These are phyloP conservation scores for Spergularia bocconei DNA, from an alignment of 148 eudicot species.

Conservation along the genomic window DNA sequence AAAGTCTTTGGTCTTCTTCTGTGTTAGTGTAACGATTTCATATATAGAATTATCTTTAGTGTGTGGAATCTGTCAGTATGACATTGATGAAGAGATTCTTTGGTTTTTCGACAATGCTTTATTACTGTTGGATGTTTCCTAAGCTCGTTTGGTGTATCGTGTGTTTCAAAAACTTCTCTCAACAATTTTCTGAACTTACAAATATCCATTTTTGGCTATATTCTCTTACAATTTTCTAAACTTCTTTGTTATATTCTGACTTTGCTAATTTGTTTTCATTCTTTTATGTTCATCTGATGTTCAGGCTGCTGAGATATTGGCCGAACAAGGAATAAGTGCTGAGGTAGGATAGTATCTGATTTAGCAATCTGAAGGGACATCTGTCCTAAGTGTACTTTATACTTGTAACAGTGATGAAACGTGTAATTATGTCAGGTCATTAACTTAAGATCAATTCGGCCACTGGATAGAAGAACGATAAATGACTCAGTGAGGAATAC, in stretches of 20 bases:
- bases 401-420: background rate
- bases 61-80: background rate
- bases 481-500: conserved; percentile 90
- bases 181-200: no score
- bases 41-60: background rate
- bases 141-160: background rate
- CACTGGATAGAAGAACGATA: conserved; percentile 74
- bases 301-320: conserved; percentile 69
- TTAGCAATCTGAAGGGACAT: background rate
- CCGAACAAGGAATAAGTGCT: conserved; percentile 56
- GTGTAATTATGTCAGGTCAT: conserved; percentile 49
- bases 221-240: background rate
- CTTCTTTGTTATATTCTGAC: no score
- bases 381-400: background rate
- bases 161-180: no score
- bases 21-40: background rate
- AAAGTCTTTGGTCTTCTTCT: background rate
- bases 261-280: no score
- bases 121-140: background rate
- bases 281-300: conserved; percentile 5
- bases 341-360: conserved; percentile 27
- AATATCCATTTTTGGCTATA: no score
- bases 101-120: background rate
- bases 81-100: background rate
- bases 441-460: conserved; percentile 88